Percentiles rank a stretch among this genome's conserved stretches.
Conservation (phyloP, 495 filamentous ascomycete species). For the Talaromyces borbonicus region DNA sequence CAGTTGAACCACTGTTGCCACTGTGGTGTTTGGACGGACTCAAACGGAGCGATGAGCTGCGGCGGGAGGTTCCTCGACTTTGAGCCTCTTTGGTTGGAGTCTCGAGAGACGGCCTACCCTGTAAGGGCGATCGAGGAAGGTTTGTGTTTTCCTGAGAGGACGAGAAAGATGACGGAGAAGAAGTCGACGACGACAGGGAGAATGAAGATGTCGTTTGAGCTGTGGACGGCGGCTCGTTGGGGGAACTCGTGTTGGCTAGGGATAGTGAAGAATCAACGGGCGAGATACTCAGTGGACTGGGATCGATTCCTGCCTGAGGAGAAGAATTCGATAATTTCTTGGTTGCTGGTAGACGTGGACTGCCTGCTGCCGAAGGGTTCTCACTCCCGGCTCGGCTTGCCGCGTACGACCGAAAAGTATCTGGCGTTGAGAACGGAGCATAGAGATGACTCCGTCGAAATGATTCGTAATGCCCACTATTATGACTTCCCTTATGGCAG, state of each 20-base stretch:
- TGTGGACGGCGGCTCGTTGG: neutral
- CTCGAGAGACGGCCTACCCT: neutral
- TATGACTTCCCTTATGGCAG: constrained; percentile 90
- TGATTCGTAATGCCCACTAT: constrained; percentile 95
- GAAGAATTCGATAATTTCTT: constrained; percentile 2
- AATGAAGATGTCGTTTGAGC: constrained; percentile 1
- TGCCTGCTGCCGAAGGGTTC: constrained; percentile 33
- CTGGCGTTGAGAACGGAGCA: constrained; percentile 71
- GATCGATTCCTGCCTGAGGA: constrained; percentile 17
- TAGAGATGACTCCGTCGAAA: constrained; percentile 79
- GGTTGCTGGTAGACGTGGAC: constrained; percentile 27
- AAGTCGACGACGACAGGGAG: neutral
- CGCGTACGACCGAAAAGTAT: constrained; percentile 59
- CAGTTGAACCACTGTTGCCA: neutral
- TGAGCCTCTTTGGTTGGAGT: constrained; percentile 14
- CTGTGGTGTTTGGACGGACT: neutral
- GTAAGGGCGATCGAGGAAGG: constrained; percentile 10
- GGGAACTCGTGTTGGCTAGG: constrained; percentile 26
- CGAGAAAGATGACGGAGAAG: neutral
- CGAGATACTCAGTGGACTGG: constrained; percentile 21
- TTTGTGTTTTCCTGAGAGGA: constrained; percentile 3
- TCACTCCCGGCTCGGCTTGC: constrained; percentile 48
- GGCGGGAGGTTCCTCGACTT: neutral
- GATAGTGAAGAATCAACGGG: constrained; percentile 31
- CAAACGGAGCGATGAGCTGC: constrained; percentile 1